Conservation (phyloP, 305 asterid species). For the Petunia hybrid region DNA sequence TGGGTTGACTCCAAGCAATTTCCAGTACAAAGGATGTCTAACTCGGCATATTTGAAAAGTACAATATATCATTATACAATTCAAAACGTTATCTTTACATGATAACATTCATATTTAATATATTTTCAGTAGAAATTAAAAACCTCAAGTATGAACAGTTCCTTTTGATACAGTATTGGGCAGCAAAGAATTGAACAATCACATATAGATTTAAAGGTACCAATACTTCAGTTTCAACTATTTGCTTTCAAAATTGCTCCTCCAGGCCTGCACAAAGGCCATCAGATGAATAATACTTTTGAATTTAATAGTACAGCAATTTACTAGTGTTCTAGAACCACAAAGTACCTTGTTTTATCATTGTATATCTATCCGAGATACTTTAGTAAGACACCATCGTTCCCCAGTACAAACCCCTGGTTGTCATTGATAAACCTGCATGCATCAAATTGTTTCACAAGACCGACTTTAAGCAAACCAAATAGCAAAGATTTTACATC, state of each 20-base stretch:
- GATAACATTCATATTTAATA: not conserved
- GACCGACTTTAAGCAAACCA: constrained; percentile 21
- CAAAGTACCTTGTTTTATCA: constrained; percentile 8
- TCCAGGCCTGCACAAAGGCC: constrained; percentile 10
- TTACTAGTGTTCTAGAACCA: not conserved
- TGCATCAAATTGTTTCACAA: constrained; percentile 38
- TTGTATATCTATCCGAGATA: constrained; percentile 67
- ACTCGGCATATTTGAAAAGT: constrained; percentile 1
- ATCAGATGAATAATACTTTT: constrained; percentile 24
- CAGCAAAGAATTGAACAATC: constrained; percentile 24
- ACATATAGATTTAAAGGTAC: not conserved
- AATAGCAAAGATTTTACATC: not conserved
- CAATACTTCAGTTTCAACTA: constrained; percentile 19
- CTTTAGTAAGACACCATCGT: constrained; percentile 86
- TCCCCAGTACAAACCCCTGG: constrained; percentile 88
- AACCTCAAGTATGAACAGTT: constrained; percentile 22
- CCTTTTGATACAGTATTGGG: constrained; percentile 2
- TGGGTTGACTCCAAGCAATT: too few species aligned
- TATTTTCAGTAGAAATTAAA: constrained; percentile 26
- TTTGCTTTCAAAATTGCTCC: constrained; percentile 27
- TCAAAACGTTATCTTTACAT: not conserved
- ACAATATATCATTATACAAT: constrained; percentile 6
- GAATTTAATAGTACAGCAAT: not conserved
- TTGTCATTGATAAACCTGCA: constrained; percentile 82
- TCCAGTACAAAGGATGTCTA: not conserved